These are phyloP conservation scores for Aphanomyces euteiches DNA, from an alignment of 352 stramenopile species.

Conservation along the genomic window DNA sequence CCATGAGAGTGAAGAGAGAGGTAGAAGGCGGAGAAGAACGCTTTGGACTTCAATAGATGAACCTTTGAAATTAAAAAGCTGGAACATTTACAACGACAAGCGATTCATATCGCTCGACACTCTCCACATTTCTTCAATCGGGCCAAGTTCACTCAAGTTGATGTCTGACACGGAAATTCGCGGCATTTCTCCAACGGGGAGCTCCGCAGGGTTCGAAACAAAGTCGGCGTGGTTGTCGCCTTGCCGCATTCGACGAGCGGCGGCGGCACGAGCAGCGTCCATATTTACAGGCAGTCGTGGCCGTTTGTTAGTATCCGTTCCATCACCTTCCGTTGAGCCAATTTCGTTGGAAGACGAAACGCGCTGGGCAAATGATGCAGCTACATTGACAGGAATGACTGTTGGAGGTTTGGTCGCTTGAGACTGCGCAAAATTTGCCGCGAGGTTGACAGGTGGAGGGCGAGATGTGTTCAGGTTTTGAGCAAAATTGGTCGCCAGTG, in stretches of 20 bases:
- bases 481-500: slow-evolving; percentile 12
- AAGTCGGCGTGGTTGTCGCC: slow-evolving; percentile 54
- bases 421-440: slow-evolving; percentile 54
- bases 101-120: slow-evolving; percentile 83
- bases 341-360: slow-evolving; percentile 31
- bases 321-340: neutral
- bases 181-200: slow-evolving; percentile 58
- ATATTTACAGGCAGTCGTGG: slow-evolving; percentile 51
- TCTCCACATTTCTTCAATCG: slow-evolving; percentile 74
- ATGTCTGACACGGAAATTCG: slow-evolving; percentile 79
- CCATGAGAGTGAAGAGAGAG: no score
- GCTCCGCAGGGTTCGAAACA: slow-evolving; percentile 49
- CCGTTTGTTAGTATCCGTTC: slow-evolving; percentile 10
- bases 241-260: slow-evolving; percentile 54
- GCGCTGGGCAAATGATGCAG: slow-evolving; percentile 52
- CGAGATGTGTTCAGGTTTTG: slow-evolving; percentile 16
- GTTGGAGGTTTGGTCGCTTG: slow-evolving; percentile 32
- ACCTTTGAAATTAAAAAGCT: neutral
- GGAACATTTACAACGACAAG: slow-evolving; percentile 58
- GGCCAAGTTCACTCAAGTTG: slow-evolving; percentile 84
- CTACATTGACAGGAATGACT: slow-evolving; percentile 1
- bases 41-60: no score
- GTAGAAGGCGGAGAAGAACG: no score
- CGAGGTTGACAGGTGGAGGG: slow-evolving; percentile 43
- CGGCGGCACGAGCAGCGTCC: slow-evolving; percentile 67